phyloP scores from a whole-genome alignment of 352 stramenopile species.

The Pseudoperonospora humuli region DNA sequence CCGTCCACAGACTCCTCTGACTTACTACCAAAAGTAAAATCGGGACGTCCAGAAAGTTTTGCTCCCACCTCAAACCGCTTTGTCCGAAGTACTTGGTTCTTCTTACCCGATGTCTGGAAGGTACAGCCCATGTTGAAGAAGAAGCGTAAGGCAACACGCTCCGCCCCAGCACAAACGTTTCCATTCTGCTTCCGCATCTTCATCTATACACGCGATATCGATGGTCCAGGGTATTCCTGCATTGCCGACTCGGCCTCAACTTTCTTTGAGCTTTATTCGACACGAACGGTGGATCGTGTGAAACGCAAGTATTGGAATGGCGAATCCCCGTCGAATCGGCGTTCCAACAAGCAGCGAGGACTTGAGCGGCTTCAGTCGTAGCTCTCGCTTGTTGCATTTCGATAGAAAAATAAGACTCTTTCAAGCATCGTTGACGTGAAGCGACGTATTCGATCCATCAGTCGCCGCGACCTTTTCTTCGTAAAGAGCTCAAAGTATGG shows the following conservation, averaged over 20 bases:
- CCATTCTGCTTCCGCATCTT: conserved; percentile 84
- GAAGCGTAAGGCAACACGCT: conserved; percentile 82
- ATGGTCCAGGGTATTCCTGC: conserved; percentile 33
- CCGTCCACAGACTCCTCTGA: neutral
- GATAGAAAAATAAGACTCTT: conserved; percentile 12
- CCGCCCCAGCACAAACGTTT: conserved; percentile 72
- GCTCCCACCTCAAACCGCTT: conserved; percentile 7
- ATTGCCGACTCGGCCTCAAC: conserved; percentile 50
- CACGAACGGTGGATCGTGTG: conserved; percentile 73
- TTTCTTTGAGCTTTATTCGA: conserved; percentile 84
- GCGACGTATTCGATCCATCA: conserved; percentile 9
- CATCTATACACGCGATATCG: conserved; percentile 36
- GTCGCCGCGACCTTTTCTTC: neutral
- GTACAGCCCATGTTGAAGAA: conserved; percentile 85
- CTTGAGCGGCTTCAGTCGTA: conserved; percentile 12
- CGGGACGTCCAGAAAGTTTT: neutral
- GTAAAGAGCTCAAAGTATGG: conserved; percentile 26
- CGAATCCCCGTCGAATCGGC: conserved; percentile 5
- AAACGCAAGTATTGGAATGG: conserved; percentile 63
- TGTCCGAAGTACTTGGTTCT: conserved; percentile 78
- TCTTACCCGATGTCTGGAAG: conserved; percentile 83
- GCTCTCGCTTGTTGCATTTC: conserved; percentile 4
- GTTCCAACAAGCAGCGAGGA: conserved; percentile 5
- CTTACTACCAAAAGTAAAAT: neutral
- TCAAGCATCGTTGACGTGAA: conserved; percentile 13